Conservation (phyloP, 306 rosid genomes). For the Styphnolobium japonicum region DNA sequence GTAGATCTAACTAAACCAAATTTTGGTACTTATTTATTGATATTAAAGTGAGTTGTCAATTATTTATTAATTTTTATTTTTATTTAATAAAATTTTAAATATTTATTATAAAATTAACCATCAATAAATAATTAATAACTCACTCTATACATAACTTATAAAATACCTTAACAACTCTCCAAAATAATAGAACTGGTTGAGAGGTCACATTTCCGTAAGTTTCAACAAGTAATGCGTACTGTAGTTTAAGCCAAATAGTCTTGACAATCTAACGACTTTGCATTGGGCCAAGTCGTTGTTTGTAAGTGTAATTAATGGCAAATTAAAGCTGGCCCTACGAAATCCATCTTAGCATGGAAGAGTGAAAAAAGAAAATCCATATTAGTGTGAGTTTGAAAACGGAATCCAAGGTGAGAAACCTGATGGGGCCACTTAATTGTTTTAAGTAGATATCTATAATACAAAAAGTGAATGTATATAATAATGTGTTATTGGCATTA, state of each 20-base stretch:
- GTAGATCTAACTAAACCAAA: conserved; percentile 10
- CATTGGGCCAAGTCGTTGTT: conserved; percentile 13
- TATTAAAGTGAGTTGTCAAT: too few species aligned
- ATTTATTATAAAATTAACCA: too few species aligned
- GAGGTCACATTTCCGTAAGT: conserved; percentile 19
- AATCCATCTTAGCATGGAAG: conserved; percentile 9
- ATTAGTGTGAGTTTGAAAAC: conserved; percentile 14
- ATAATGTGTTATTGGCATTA: conserved; percentile 30
- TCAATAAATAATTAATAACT: too few species aligned
- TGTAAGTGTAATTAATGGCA: background rate
- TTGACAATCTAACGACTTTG: conserved; percentile 25
- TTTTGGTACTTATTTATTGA: too few species aligned
- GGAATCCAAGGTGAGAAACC: conserved; percentile 19
- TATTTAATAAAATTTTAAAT: too few species aligned
- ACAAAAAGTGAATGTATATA: background rate
- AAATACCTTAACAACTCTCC: too few species aligned
- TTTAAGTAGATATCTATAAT: background rate
- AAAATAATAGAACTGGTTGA: conserved; percentile 28
- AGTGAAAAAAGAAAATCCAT: background rate
- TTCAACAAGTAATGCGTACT: background rate
- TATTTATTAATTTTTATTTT: too few species aligned
- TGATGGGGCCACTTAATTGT: conserved; percentile 31
- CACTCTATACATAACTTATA: too few species aligned
- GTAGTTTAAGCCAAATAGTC: conserved; percentile 1
- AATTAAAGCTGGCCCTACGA: background rate